phyloP scores from a whole-genome alignment of 495 filamentous ascomycete genomes.

The Aspergillus leporis region DNA sequence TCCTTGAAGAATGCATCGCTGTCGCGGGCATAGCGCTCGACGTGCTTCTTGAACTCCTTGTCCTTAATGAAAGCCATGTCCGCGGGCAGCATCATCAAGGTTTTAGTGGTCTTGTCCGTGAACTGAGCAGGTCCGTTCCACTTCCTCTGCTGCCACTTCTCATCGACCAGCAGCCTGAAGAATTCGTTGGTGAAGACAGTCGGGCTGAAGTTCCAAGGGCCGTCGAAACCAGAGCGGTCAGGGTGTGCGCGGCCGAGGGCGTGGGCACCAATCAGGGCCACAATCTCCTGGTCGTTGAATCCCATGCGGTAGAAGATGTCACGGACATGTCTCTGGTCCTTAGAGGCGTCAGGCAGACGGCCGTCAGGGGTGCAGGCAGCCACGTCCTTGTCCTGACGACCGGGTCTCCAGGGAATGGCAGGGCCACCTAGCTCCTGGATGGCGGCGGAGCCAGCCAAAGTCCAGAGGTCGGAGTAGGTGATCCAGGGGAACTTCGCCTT shows the following conservation, averaged over 20 bases:
- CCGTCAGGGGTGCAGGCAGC: conserved; percentile 90
- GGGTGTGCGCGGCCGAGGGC: conserved; percentile 91
- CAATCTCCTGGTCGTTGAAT: conserved; percentile 96
- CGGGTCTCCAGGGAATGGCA: conserved; percentile 83
- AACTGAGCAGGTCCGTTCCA: conserved; percentile 90
- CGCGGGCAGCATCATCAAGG: conserved; percentile 95
- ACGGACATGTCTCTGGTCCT: conserved; percentile 82
- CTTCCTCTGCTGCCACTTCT: conserved; percentile 92
- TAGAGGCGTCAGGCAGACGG: conserved; percentile 84
- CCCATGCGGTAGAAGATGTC: conserved; percentile 97
- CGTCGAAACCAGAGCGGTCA: conserved; percentile 84
- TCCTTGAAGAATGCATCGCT: conserved; percentile 91
- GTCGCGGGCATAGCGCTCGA: conserved; percentile 91
- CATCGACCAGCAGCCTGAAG: conserved; percentile 80
- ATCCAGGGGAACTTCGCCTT: conserved; percentile 95
- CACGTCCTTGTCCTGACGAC: conserved; percentile 80
- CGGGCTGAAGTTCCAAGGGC: conserved; percentile 96
- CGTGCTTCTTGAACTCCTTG: conserved; percentile 79
- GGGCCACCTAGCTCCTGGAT: conserved; percentile 97
- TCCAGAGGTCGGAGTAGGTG: conserved; percentile 94
- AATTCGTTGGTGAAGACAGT: conserved; percentile 95
- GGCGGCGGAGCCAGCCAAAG: conserved; percentile 78
- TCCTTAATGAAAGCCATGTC: conserved; percentile 89
- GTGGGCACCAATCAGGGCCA: conserved; percentile 87
- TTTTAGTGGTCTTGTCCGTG: conserved; percentile 80